Percentiles rank a stretch among this genome's conserved stretches.
phyloP scores from a whole-genome alignment of 1,284 basidiomycete species.

The Phenoliferia sp. region DNA sequence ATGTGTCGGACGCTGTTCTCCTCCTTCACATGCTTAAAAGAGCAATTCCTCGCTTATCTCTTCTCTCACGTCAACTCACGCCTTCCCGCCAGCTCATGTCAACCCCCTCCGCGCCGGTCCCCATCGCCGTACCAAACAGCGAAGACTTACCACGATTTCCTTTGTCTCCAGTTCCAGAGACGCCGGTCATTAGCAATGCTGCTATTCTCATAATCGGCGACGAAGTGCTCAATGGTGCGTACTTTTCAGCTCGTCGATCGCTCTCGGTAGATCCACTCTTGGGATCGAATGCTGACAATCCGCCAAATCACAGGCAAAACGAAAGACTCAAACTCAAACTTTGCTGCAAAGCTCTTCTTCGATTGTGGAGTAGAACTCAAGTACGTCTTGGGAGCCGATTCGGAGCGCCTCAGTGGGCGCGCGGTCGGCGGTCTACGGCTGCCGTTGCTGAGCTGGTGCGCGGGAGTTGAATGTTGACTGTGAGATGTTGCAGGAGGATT shows the following conservation, averaged over 20 bases:
- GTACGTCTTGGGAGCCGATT: slow-evolving; percentile 36
- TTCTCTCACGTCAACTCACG: background rate
- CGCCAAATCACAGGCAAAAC: slow-evolving; percentile 61
- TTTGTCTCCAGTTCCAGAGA: slow-evolving; percentile 58
- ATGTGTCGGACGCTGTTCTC: too few species aligned
- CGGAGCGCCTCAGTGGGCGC: background rate
- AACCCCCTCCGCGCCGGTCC: background rate
- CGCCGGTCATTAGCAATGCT: slow-evolving; percentile 62
- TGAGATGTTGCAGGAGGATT: slow-evolving; percentile 49
- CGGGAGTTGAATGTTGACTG: background rate
- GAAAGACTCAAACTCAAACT: slow-evolving; percentile 69
- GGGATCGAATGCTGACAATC: slow-evolving; percentile 44
- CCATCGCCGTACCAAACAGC: background rate
- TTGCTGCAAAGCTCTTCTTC: slow-evolving; percentile 63
- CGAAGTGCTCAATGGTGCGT: slow-evolving; percentile 49
- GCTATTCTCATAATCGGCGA: slow-evolving; percentile 66
- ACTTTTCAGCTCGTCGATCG: background rate
- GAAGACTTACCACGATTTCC: slow-evolving; percentile 44
- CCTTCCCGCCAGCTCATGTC: too few species aligned
- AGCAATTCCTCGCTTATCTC: background rate
- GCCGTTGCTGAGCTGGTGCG: background rate
- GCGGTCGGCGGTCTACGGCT: background rate
- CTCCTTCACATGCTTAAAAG: background rate
- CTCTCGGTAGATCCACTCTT: background rate
- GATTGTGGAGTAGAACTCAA: slow-evolving; percentile 76